Conservation (phyloP, 495 filamentous ascomycete species). For the Halenospora varia region DNA sequence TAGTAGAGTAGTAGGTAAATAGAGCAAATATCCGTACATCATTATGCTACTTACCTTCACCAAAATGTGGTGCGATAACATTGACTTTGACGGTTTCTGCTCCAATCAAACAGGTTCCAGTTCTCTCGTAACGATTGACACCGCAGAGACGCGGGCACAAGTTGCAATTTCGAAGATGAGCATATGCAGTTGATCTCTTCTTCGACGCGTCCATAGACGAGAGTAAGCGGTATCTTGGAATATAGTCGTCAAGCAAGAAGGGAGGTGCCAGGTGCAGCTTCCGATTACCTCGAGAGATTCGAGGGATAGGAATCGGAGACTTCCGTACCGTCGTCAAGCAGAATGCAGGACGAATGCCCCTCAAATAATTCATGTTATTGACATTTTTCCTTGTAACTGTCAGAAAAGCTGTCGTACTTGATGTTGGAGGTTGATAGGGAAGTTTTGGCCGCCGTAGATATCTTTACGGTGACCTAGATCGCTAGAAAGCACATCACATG, state of each 20-base stretch:
- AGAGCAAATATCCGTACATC: background rate
- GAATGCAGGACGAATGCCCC: background rate
- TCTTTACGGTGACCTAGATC: no score
- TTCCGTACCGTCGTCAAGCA: background rate
- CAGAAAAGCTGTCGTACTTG: no score
- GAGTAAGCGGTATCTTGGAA: constrained; percentile 60
- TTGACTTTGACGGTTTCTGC: constrained; percentile 63
- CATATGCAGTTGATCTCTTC: constrained; percentile 67
- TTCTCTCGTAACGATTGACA: constrained; percentile 68
- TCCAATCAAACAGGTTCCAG: constrained; percentile 71
- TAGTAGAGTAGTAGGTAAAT: no score
- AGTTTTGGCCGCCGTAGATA: no score
- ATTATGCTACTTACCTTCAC: constrained; percentile 42
- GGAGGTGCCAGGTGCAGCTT: constrained; percentile 68
- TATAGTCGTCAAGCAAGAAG: constrained; percentile 70
- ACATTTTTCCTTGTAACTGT: no score
- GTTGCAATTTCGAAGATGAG: constrained; percentile 69
- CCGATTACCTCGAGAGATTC: background rate
- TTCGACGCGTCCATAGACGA: constrained; percentile 53
- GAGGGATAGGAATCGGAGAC: background rate
- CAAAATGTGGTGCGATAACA: constrained; percentile 72
- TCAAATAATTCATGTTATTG: no score
- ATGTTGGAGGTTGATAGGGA: no score
- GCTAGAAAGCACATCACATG: constrained; percentile 4
- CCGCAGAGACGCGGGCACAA: constrained; percentile 70